A percentile compares a stretch with the other conserved stretches of the same genome.
phyloP scores from a whole-genome alignment of 768 basidiomycete species.

The Suillus weaverae region DNA sequence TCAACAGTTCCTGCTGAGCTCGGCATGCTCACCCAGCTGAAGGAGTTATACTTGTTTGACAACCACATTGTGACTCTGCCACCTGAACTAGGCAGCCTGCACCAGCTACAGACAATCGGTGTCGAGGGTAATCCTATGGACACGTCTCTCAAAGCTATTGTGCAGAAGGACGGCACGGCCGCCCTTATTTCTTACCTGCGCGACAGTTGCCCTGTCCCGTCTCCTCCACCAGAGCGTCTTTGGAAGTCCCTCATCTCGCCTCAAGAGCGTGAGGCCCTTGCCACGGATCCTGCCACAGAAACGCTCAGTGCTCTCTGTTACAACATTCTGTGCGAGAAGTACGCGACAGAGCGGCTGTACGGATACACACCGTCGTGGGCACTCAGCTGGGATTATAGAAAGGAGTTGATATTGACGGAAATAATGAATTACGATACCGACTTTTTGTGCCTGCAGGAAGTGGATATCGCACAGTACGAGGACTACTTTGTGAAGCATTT shows the following conservation, averaged over 20 bases:
- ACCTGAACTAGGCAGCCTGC: conserved; percentile 82
- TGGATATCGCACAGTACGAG: conserved; percentile 89
- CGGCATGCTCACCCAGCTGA: conserved; percentile 85
- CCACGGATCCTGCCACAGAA: conserved; percentile 68
- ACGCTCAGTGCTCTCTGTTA: conserved; percentile 82
- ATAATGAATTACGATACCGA: conserved; percentile 80
- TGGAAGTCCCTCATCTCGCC: conserved; percentile 68
- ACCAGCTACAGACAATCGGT: conserved; percentile 90
- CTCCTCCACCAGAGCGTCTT: conserved; percentile 75
- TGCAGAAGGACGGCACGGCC: conserved; percentile 94
- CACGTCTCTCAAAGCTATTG: conserved; percentile 65
- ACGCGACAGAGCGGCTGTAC: conserved; percentile 85
- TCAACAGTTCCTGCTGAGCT: conserved; percentile 78
- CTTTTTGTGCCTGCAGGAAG: conserved; percentile 93
- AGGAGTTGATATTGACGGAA: conserved; percentile 84
- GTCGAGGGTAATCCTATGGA: conserved; percentile 98
- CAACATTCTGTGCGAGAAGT: conserved; percentile 93
- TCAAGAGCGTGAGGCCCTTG: conserved; percentile 57
- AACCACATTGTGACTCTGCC: conserved; percentile 89
- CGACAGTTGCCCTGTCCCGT: conserved; percentile 84
- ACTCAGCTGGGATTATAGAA: conserved; percentile 91
- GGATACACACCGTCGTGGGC: conserved; percentile 98
- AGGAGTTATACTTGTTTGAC: conserved; percentile 94
- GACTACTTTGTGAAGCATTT: conserved; percentile 84
- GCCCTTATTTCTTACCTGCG: conserved; percentile 89